A percentile compares a stretch with the other conserved stretches of the same genome.
phyloP scores from a whole-genome alignment of 371 early-diverging fungal genomes.

The Capniomyces stellatus region DNA sequence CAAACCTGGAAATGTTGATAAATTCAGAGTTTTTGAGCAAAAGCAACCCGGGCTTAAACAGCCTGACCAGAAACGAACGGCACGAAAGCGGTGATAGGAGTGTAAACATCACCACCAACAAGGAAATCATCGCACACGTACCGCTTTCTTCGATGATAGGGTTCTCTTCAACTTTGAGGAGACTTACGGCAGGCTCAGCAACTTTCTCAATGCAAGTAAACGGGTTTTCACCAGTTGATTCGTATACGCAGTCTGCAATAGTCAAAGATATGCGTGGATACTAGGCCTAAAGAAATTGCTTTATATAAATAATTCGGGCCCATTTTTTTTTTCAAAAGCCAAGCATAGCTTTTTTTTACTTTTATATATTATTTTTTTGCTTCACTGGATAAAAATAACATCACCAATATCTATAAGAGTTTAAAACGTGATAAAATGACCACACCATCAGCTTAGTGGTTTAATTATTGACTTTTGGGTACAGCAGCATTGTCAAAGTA shows the following conservation, averaged over 20 bases:
- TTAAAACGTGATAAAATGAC: not conserved
- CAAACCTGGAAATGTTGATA: too few species aligned
- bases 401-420: not conserved
- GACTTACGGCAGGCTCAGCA: conserved; percentile 71
- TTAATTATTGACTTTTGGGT: too few species aligned
- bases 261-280: conserved; percentile 34
- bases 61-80: conserved; percentile 10
- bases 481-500: too few species aligned
- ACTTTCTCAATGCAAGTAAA: conserved; percentile 66
- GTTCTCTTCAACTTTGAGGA: conserved; percentile 66
- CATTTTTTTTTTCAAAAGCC: not conserved
- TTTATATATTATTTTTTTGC: too few species aligned
- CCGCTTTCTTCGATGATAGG: conserved; percentile 76
- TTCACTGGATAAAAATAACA: too few species aligned
- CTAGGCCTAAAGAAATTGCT: too few species aligned
- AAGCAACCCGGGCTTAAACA: not conserved
- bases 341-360: not conserved
- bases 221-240: conserved; percentile 61
- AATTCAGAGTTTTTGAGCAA: conserved; percentile 1
- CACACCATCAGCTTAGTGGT: not conserved
- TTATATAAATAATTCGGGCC: too few species aligned
- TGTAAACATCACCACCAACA: conserved; percentile 7
- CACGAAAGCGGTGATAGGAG: conserved; percentile 12
- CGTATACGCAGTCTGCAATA: conserved; percentile 46
- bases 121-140: conserved; percentile 36